Evolutionary conservation across 2,329 filamentous ascomycete genomes (phyloP).

Genomic region (Endothia cerciana): DNA sequence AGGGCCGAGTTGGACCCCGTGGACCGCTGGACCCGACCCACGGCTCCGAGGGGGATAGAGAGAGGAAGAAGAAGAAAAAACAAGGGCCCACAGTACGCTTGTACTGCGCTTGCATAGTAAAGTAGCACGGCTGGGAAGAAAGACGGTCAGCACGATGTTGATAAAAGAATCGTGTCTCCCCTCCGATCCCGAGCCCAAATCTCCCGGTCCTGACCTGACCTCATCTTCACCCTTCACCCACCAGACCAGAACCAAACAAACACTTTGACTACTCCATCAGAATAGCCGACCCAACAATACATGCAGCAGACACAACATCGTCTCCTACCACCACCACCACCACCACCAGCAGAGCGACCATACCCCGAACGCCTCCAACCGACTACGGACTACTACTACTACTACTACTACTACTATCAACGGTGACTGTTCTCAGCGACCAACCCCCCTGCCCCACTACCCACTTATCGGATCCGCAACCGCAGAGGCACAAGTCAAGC

Average conservation of each 20-base stretch:
- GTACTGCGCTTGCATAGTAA: slow-evolving; percentile 15
- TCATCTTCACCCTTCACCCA: not conserved
- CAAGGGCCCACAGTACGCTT: not conserved
- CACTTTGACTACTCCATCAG: slow-evolving; percentile 1
- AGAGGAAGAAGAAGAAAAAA: not conserved
- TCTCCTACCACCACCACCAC: not conserved
- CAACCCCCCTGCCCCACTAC: slow-evolving; percentile 6
- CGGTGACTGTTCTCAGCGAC: slow-evolving; percentile 23
- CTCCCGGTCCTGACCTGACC: not conserved
- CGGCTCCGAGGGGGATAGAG: slow-evolving; percentile 28
- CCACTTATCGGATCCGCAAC: slow-evolving; percentile 28
- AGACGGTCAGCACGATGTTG: slow-evolving; percentile 28
- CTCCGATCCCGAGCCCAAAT: slow-evolving; percentile 14
- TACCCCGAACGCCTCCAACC: too few relatives aligned
- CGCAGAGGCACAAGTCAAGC: slow-evolving; percentile 1
- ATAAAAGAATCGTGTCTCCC: slow-evolving; percentile 29
- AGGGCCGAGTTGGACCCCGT: slow-evolving; percentile 29
- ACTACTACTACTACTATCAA: not conserved
- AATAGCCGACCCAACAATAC: slow-evolving; percentile 7
- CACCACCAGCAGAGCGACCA: not conserved
- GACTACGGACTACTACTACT: not conserved
- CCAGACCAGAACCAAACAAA: slow-evolving; percentile 10
- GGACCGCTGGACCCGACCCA: slow-evolving; percentile 23
- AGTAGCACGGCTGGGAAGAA: slow-evolving; percentile 11
- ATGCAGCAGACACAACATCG: slow-evolving; percentile 3